phyloP scores from a whole-genome alignment of 169 alveolate species.

The Eimeria nieschulzi region DNA sequence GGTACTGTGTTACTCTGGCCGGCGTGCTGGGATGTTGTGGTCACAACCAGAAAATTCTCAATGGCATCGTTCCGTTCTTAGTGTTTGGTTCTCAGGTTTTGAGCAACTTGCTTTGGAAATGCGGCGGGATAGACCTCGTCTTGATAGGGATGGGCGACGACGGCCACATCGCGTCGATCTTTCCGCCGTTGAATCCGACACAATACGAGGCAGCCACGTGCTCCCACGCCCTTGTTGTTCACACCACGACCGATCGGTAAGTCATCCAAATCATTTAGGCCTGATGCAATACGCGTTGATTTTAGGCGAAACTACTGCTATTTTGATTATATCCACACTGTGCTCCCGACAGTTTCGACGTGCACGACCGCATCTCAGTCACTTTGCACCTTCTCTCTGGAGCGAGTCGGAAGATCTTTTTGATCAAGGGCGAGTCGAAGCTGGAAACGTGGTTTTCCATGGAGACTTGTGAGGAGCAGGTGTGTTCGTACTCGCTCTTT shows the following conservation, averaged over 20 bases:
- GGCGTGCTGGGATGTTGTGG: too few species aligned
- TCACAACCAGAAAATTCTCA: too few species aligned
- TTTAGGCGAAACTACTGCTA: neutral
- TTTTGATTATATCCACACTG: neutral
- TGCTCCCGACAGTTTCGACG: conserved; percentile 76
- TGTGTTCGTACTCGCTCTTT: neutral
- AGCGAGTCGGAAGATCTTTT: conserved; percentile 77
- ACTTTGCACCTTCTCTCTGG: conserved; percentile 75
- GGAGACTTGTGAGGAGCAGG: conserved; percentile 47
- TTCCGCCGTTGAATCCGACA: conserved; percentile 66
- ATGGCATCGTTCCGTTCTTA: too few species aligned
- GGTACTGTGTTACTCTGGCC: too few species aligned
- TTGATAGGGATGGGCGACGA: conserved; percentile 76
- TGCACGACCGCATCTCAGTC: conserved; percentile 80
- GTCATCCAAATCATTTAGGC: neutral
- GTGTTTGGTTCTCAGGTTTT: conserved; percentile 24
- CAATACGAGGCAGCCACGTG: conserved; percentile 27
- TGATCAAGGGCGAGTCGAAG: conserved; percentile 78
- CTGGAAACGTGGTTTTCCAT: conserved; percentile 78
- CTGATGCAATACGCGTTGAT: neutral
- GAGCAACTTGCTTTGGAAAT: conserved; percentile 62
- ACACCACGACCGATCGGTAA: conserved; percentile 57
- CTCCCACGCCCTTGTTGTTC: conserved; percentile 52
- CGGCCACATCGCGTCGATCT: conserved; percentile 74
- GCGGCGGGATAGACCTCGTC: conserved; percentile 69